Percentiles rank a stretch among this genome's conserved stretches.
These are phyloP conservation scores for Xylaria intraflava DNA, from an alignment of 495 filamentous ascomycete genomes.

Conservation along the genomic window DNA sequence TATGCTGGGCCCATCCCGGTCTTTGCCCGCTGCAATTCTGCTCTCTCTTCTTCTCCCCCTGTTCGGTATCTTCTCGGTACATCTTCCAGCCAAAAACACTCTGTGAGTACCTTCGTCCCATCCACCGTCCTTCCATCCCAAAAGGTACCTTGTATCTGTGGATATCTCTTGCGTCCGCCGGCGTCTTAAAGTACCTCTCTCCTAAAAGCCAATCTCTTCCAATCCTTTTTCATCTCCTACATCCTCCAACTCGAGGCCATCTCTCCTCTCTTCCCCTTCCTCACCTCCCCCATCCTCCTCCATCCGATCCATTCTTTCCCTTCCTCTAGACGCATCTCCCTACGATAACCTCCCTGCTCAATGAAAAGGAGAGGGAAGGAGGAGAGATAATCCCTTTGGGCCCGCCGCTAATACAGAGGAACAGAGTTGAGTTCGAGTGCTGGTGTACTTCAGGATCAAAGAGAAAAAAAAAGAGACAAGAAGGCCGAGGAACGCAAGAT, in stretches of 20 bases:
- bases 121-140: no score
- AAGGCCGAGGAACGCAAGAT: slow-evolving; percentile 17
- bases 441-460: slow-evolving; percentile 3
- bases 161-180: slow-evolving; percentile 14
- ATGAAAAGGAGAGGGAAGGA: slow-evolving; percentile 38
- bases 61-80: slow-evolving; percentile 1
- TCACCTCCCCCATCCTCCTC: slow-evolving; percentile 36
- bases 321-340: slow-evolving; percentile 21
- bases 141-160: slow-evolving; percentile 19
- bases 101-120: no score
- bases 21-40: slow-evolving; percentile 17
- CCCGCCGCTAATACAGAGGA: slow-evolving; percentile 22
- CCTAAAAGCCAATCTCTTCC: slow-evolving; percentile 41
- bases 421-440: slow-evolving; percentile 19
- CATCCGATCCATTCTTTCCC: slow-evolving; percentile 53
- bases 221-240: slow-evolving; percentile 49
- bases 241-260: slow-evolving; percentile 51
- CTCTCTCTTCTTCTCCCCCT: not conserved
- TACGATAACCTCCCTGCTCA: slow-evolving; percentile 36
- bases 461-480: slow-evolving; percentile 22
- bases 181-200: slow-evolving; percentile 47
- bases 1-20: slow-evolving; percentile 27
- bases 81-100: no score
- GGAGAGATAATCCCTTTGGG: slow-evolving; percentile 28
- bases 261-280: slow-evolving; percentile 48